A percentile compares a stretch with the other conserved stretches of the same genome.
These are phyloP conservation scores for Aureobasidium sp. DNA, from an alignment of 2,329 filamentous ascomycete genomes.

Conservation along the genomic window DNA sequence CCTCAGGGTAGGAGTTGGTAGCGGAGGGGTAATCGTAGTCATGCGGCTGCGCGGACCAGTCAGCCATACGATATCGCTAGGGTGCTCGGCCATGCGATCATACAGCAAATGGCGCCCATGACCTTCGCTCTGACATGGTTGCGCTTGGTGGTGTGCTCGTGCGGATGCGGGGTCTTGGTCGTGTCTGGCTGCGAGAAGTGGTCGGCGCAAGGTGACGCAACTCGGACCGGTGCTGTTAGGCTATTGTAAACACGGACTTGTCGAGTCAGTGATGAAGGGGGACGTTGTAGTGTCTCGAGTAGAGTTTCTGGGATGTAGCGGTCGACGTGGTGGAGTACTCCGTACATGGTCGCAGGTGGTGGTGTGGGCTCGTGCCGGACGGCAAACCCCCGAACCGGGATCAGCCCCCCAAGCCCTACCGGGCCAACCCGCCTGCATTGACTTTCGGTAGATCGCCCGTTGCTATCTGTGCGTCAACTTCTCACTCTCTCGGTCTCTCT, in stretches of 20 bases:
- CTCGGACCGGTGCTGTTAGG: background rate
- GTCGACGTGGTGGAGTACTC: background rate
- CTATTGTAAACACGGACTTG: background rate
- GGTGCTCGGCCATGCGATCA: conserved; percentile 5
- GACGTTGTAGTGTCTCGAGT: background rate
- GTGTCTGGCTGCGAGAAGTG: background rate
- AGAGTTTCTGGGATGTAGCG: background rate
- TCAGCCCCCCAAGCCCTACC: conserved; percentile 1
- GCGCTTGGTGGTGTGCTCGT: conserved; percentile 4
- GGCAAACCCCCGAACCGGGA: background rate
- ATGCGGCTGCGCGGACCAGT: conserved; percentile 32
- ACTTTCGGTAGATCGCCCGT: conserved; percentile 6
- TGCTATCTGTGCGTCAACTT: background rate
- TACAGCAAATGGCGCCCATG: conserved; percentile 23
- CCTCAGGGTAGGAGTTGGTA: conserved; percentile 26
- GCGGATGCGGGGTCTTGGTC: conserved; percentile 1
- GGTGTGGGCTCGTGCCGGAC: background rate
- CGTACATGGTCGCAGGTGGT: background rate
- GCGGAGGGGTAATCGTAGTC: conserved; percentile 53
- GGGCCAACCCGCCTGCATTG: background rate
- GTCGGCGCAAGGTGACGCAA: background rate
- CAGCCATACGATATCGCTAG: conserved; percentile 15
- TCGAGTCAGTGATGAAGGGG: conserved; percentile 2
- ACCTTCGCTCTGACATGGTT: conserved; percentile 25
- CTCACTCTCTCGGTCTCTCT: background rate